phyloP scores from a whole-genome alignment of 139 green algal genomes.

The Eudorina sp. region DNA sequence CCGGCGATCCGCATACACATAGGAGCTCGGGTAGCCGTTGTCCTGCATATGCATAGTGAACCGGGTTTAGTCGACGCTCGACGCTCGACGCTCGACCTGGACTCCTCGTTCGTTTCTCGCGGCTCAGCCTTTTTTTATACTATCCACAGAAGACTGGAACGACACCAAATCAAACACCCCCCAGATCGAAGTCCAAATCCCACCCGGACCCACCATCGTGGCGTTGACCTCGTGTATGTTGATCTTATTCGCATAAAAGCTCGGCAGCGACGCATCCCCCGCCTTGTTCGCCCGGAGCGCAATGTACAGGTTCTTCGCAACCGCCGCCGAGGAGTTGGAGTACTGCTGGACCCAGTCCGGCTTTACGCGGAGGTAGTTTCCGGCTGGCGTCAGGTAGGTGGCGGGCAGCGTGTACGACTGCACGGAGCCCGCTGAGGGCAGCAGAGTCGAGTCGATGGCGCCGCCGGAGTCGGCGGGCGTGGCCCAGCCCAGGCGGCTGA shows the following conservation, averaged over 20 bases:
- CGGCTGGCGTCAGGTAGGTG: conserved; percentile 25
- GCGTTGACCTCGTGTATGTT: conserved; percentile 24
- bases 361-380: background rate
- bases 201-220: background rate
- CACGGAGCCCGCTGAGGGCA: background rate
- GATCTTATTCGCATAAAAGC: background rate
- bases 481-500: conserved; percentile 19
- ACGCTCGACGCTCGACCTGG: no score
- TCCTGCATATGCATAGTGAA: no score
- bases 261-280: background rate
- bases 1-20: background rate
- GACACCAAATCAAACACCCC: no score
- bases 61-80: no score
- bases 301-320: conserved; percentile 21
- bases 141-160: no score
- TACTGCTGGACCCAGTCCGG: background rate
- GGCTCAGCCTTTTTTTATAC: no score
- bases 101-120: no score
- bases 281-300: background rate
- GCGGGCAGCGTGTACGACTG: conserved; percentile 20
- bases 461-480: background rate
- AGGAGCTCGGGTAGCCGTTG: background rate
- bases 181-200: no score
- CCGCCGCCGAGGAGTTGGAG: background rate
- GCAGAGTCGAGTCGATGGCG: background rate